A percentile compares a stretch with the other conserved stretches of the same genome.
These are phyloP conservation scores for Torulaspora globosa DNA, from an alignment of 1,139 yeast genomes.

Conservation along the genomic window DNA sequence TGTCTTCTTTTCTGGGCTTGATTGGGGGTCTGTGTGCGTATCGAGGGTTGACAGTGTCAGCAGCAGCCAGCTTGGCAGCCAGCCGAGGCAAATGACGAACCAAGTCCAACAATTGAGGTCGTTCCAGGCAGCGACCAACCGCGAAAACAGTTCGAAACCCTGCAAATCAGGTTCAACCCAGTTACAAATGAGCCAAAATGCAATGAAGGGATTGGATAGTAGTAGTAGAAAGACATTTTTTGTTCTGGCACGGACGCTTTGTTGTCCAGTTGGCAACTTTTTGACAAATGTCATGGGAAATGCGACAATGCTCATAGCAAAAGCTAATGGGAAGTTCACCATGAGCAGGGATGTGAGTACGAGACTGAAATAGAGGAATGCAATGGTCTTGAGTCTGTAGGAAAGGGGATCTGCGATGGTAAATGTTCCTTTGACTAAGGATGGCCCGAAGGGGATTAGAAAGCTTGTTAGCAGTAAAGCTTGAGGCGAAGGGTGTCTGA, in stretches of 20 bases:
- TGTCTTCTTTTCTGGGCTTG: not conserved
- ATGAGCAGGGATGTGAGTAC: slow-evolving; percentile 71
- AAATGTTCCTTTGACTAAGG: slow-evolving; percentile 13
- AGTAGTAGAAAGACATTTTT: slow-evolving; percentile 38
- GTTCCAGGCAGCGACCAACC: slow-evolving; percentile 60
- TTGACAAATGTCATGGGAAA: slow-evolving; percentile 65
- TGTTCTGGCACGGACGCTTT: slow-evolving; percentile 19
- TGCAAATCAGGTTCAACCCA: slow-evolving; percentile 35
- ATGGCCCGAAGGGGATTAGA: slow-evolving; percentile 21
- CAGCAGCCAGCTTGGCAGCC: slow-evolving; percentile 80
- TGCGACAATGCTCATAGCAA: slow-evolving; percentile 61
- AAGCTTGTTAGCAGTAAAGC: slow-evolving; percentile 18
- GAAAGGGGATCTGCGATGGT: slow-evolving; percentile 27
- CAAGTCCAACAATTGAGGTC: slow-evolving; percentile 84
- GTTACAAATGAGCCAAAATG: slow-evolving; percentile 39
- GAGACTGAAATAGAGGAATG: slow-evolving; percentile 62
- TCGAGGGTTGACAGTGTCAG: slow-evolving; percentile 40
- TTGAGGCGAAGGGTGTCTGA: slow-evolving; percentile 17
- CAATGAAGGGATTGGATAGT: slow-evolving; percentile 54
- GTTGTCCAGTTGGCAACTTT: slow-evolving; percentile 15
- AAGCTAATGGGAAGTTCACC: slow-evolving; percentile 78
- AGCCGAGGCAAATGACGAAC: slow-evolving; percentile 66
- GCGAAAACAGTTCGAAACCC: slow-evolving; percentile 44
- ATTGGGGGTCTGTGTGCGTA: not conserved
- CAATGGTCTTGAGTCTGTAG: slow-evolving; percentile 38